Conservation (phyloP, 345 rosid genomes). For the Gossypium australe region DNA sequence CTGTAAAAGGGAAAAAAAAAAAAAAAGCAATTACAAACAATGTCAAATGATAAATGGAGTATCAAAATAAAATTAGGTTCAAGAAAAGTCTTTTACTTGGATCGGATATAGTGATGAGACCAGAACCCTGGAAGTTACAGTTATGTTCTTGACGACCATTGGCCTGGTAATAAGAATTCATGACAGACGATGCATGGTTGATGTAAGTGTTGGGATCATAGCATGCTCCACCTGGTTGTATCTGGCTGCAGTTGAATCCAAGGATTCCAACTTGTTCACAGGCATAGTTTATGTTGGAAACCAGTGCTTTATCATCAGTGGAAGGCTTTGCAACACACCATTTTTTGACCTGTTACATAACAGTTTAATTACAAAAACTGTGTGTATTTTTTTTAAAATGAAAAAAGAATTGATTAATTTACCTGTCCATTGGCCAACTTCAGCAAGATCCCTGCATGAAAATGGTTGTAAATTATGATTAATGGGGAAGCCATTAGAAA, state of each 20-base stretch:
- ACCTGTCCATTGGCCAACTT: constrained; percentile 13
- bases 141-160: not conserved
- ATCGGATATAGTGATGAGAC: not conserved
- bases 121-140: not conserved
- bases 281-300: not conserved
- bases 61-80: not conserved
- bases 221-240: constrained; percentile 1
- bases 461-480: not conserved
- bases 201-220: not conserved
- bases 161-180: constrained; percentile 7
- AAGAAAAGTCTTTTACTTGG: constrained; percentile 1
- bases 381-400: not conserved
- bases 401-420: not conserved
- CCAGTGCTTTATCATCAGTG: not conserved
- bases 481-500: not conserved
- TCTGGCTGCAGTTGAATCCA: not conserved
- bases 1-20: not conserved
- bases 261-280: not conserved
- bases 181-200: constrained; percentile 14
- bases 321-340: constrained; percentile 18
- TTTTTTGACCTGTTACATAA: not conserved
- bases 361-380: not conserved
- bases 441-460: constrained; percentile 5
- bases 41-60: not conserved
- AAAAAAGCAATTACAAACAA: not conserved